Conservation (phyloP, 2,329 filamentous ascomycete species). For the Xylariaceae sp. region DNA sequence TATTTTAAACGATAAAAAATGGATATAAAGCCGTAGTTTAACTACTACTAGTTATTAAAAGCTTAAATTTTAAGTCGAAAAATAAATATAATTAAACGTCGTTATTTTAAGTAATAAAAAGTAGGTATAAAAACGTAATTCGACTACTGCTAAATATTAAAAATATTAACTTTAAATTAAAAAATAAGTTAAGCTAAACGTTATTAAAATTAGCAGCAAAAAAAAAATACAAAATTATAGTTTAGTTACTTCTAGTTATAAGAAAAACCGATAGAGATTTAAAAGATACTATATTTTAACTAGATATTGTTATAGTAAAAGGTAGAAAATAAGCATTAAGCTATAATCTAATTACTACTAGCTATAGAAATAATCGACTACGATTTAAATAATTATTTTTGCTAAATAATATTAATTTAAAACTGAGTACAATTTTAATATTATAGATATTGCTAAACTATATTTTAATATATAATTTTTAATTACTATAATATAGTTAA, state of each 20-base stretch:
- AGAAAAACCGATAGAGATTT: slow-evolving; percentile 1
- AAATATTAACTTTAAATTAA: too few species aligned
- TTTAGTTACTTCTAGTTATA: too few species aligned
- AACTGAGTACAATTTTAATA: too few species aligned
- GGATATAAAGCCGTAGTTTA: too few species aligned
- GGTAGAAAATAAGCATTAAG: not conserved
- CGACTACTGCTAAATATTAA: not conserved
- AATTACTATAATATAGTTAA: not conserved
- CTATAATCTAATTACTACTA: slow-evolving; percentile 4
- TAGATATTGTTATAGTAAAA: not conserved
- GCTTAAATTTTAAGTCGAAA: too few species aligned
- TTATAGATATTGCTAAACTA: not conserved
- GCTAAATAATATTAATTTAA: not conserved
- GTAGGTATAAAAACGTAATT: not conserved
- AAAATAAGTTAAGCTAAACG: too few species aligned
- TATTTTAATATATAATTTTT: not conserved
- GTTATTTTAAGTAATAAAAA: too few species aligned
- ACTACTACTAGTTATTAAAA: too few species aligned
- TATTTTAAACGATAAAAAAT: not conserved
- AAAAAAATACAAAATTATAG: too few species aligned
- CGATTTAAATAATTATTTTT: not conserved
- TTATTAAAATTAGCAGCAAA: too few species aligned
- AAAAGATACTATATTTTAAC: slow-evolving; percentile 2
- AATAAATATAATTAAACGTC: too few species aligned
- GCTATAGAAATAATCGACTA: not conserved